phyloP scores from a whole-genome alignment of 169 alveolate species.

The Neospora caninum region DNA sequence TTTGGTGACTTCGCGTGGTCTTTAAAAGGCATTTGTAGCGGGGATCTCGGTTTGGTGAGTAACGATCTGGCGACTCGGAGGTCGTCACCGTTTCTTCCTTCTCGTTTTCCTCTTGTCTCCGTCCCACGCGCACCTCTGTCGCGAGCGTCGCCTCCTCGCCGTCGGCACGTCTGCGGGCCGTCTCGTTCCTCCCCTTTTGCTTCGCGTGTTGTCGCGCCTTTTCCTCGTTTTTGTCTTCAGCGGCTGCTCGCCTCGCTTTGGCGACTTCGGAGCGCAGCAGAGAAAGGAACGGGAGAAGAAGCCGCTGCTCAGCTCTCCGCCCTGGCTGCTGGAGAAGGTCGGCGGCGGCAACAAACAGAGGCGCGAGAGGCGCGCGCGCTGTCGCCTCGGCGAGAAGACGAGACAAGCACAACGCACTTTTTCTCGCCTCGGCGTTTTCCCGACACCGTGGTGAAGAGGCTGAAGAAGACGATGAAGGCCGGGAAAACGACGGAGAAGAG shows the following conservation, averaged over 20 bases:
- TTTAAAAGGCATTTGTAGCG: too few species aligned
- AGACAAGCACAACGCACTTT: not conserved
- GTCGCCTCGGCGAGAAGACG: not conserved
- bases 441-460: not conserved
- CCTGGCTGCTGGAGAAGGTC: constrained; percentile 19
- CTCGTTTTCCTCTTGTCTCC: too few species aligned
- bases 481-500: not conserved
- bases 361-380: constrained; percentile 1
- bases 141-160: too few species aligned
- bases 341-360: not conserved
- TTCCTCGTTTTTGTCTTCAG: not conserved
- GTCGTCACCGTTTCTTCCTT: too few species aligned
- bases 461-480: too few species aligned
- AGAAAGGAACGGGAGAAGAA: not conserved
- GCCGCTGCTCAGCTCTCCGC: constrained; percentile 35
- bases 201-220: not conserved
- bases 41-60: too few species aligned
- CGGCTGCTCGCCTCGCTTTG: not conserved
- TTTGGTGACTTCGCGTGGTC: too few species aligned
- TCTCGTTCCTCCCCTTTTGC: not conserved
- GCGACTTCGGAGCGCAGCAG: not conserved
- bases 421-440: not conserved
- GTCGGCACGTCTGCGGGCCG: not conserved
- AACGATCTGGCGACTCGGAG: too few species aligned
- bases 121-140: too few species aligned